Conservation (phyloP, 192 early-diverging fungal species). For the Backusella psychrophila region DNA sequence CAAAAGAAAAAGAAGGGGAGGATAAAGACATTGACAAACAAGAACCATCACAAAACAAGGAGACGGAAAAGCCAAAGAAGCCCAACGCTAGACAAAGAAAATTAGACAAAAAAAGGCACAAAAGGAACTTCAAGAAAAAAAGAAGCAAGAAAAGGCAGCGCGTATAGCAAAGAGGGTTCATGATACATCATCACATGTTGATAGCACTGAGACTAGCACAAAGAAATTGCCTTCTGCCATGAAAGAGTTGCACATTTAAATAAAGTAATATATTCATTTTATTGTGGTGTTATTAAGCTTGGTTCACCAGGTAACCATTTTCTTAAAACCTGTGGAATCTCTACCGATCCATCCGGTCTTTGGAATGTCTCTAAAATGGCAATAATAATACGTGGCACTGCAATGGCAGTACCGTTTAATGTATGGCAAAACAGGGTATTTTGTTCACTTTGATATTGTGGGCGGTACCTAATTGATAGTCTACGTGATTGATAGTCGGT, state of each 20-base stretch:
- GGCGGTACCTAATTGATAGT: conserved; percentile 69
- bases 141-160: background rate
- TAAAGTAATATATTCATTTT: no score
- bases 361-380: conserved; percentile 86
- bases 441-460: conserved; percentile 17
- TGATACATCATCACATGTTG: background rate
- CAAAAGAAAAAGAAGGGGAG: background rate
- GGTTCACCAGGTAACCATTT: conserved; percentile 56
- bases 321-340: conserved; percentile 66
- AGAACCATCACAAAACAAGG: background rate
- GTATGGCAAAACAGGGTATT: conserved; percentile 78
- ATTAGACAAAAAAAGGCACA: conserved; percentile 22
- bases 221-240: background rate
- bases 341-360: conserved; percentile 62
- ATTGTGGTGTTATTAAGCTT: background rate
- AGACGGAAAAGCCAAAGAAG: conserved; percentile 11
- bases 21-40: background rate
- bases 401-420: conserved; percentile 88
- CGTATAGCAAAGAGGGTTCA: conserved; percentile 5
- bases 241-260: conserved; percentile 15
- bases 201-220: background rate
- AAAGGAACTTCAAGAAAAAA: conserved; percentile 17
- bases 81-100: conserved; percentile 11
- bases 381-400: conserved; percentile 86
- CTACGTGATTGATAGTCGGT: conserved; percentile 91